Evolutionary conservation across 2,329 filamentous ascomycete species (phyloP).

Genomic region (Nannizzia gypsea): DNA sequence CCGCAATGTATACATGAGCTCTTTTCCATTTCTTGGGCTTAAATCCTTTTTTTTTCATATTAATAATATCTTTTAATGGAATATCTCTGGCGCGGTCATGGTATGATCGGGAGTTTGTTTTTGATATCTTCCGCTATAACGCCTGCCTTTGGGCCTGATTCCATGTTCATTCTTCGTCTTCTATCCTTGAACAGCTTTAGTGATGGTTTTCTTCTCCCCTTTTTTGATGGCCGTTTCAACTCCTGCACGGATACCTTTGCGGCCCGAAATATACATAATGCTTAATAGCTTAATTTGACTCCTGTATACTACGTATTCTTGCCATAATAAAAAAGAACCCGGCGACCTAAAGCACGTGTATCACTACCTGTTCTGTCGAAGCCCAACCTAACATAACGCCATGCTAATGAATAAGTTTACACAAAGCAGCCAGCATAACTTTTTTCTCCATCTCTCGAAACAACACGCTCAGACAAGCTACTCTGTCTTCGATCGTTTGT

Average conservation of each 20-base stretch:
- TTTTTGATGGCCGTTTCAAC: neutral
- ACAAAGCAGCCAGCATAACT: neutral
- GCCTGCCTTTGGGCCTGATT: neutral
- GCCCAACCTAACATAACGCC: conserved; percentile 2
- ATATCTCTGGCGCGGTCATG: neutral
- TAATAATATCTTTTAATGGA: neutral
- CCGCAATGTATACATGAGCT: conserved; percentile 3
- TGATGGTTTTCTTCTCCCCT: neutral
- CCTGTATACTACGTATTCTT: too few species aligned
- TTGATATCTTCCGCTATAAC: neutral
- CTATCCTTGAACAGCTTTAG: neutral
- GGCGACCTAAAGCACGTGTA: neutral
- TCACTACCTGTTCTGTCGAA: neutral
- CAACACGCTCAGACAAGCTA: neutral
- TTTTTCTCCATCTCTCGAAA: neutral
- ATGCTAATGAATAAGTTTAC: conserved; percentile 1
- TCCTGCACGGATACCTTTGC: neutral
- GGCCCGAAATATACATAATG: conserved; percentile 1
- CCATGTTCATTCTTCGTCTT: neutral
- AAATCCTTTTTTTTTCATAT: neutral
- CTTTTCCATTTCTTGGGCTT: neutral
- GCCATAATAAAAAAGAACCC: neutral
- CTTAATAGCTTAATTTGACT: conserved; percentile 1
- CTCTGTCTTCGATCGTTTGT: neutral
- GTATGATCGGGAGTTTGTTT: neutral